These are phyloP conservation scores for Penicillium paradoxum DNA, from an alignment of 495 filamentous ascomycete genomes.

Conservation along the genomic window DNA sequence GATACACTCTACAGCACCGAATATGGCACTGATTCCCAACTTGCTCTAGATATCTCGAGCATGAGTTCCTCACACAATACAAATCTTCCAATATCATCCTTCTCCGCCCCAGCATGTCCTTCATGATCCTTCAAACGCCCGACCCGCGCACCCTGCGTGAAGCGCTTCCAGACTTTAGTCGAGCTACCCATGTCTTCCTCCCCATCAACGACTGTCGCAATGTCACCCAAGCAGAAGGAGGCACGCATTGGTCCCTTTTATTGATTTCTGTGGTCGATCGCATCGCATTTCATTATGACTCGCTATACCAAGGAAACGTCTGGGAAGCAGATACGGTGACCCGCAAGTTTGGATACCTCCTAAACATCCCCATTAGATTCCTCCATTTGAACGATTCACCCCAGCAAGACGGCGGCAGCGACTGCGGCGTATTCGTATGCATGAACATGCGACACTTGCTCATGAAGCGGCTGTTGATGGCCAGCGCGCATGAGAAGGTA, in stretches of 20 bases:
- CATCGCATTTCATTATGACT: conserved; percentile 96
- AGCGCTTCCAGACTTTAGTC: conserved; percentile 58
- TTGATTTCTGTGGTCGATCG: conserved; percentile 85
- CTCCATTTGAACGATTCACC: conserved; percentile 76
- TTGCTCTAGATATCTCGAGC: conserved; percentile 72
- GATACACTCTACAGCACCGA: background rate
- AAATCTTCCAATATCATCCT: conserved; percentile 81
- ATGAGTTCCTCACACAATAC: conserved; percentile 71
- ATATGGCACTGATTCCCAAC: conserved; percentile 8
- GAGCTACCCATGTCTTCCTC: conserved; percentile 91
- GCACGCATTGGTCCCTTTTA: conserved; percentile 91
- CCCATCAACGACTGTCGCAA: conserved; percentile 89
- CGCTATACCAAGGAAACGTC: conserved; percentile 70
- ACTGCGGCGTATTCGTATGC: conserved; percentile 97
- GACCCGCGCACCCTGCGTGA: conserved; percentile 64
- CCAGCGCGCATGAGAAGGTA: conserved; percentile 73
- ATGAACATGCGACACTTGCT: conserved; percentile 87
- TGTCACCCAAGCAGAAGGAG: conserved; percentile 72
- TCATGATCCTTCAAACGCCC: conserved; percentile 80
- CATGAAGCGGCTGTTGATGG: conserved; percentile 71
- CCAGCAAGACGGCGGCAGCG: conserved; percentile 85
- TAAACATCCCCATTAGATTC: conserved; percentile 63
- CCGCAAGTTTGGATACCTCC: conserved; percentile 55
- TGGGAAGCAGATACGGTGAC: conserved; percentile 63
- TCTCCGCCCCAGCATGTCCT: conserved; percentile 88